Percentiles rank a stretch among this genome's conserved stretches.
Evolutionary conservation across 805 yeast genomes (phyloP).

Genomic region (Maudiozyma barnettii): DNA sequence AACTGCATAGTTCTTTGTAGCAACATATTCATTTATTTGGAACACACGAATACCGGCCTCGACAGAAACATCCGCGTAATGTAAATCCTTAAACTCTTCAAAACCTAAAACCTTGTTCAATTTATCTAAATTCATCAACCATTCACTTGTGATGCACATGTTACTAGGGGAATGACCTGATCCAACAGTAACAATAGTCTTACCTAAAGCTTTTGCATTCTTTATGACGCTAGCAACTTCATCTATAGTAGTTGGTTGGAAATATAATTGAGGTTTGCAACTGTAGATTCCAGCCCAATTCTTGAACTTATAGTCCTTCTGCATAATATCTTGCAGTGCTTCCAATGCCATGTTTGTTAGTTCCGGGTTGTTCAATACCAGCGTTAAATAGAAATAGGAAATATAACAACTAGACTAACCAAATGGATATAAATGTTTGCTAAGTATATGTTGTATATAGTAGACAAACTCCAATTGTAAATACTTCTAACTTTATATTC

Average conservation of each 20-base stretch:
- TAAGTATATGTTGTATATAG: no score
- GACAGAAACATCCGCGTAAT: constrained; percentile 83
- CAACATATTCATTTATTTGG: constrained; percentile 61
- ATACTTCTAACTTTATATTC: no score
- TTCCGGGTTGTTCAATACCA: no score
- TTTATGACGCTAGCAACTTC: constrained; percentile 60
- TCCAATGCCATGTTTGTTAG: constrained; percentile 1
- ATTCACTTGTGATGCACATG: constrained; percentile 76
- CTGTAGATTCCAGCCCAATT: constrained; percentile 86
- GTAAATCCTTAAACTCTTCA: constrained; percentile 43
- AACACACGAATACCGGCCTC: constrained; percentile 83
- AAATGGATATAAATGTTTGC: no score
- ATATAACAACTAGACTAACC: no score
- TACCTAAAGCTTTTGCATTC: constrained; percentile 47
- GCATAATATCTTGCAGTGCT: not conserved
- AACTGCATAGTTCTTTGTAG: constrained; percentile 58
- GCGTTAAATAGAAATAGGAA: no score
- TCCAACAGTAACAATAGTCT: constrained; percentile 77
- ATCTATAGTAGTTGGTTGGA: constrained; percentile 66
- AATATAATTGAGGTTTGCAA: constrained; percentile 65
- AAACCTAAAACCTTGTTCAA: constrained; percentile 47
- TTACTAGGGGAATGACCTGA: constrained; percentile 94
- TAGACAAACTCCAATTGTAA: no score
- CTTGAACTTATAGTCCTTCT: constrained; percentile 30
- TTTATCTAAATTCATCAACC: constrained; percentile 81